Percentiles rank a stretch among this genome's conserved stretches.
Evolutionary conservation across 352 stramenopile genomes (phyloP).

Genomic region (Phytopythium sindhum): DNA sequence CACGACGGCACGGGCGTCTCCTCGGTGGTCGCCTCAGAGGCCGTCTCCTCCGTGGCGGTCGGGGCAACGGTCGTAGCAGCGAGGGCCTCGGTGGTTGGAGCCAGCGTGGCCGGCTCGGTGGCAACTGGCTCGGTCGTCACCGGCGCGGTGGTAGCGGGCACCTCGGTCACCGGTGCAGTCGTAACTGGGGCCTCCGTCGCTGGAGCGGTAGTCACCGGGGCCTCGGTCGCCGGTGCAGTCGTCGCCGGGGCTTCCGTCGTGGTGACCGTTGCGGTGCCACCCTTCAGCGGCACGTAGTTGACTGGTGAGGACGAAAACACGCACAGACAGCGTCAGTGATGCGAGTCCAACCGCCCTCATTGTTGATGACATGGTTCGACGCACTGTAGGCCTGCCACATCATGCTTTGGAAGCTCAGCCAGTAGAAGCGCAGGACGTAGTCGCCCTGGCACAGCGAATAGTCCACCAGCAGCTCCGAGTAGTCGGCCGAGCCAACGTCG

Average conservation of each 20-base stretch:
- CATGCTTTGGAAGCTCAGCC: slow-evolving; percentile 35
- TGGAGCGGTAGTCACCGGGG: slow-evolving; percentile 3
- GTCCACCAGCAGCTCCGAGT: slow-evolving; percentile 30
- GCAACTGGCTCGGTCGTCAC: slow-evolving; percentile 2
- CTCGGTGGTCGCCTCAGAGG: not conserved
- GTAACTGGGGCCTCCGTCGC: slow-evolving; percentile 3
- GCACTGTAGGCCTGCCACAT: slow-evolving; percentile 44
- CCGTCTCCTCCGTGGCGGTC: not conserved
- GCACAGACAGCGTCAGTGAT: not conserved
- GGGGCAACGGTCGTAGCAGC: not conserved
- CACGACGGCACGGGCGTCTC: slow-evolving; percentile 4
- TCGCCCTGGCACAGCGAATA: slow-evolving; percentile 31
- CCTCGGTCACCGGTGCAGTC: slow-evolving; percentile 3
- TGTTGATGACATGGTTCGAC: slow-evolving; percentile 3
- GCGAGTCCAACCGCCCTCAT: too few relatives aligned
- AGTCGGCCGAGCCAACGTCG: slow-evolving; percentile 10
- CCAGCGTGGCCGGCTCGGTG: slow-evolving; percentile 8
- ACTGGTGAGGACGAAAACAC: not conserved
- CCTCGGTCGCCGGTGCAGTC: slow-evolving; percentile 3
- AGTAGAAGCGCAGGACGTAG: slow-evolving; percentile 47
- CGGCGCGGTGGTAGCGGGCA: slow-evolving; percentile 3
- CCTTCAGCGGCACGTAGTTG: slow-evolving; percentile 10
- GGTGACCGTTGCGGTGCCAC: slow-evolving; percentile 7
- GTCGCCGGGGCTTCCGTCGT: slow-evolving; percentile 1
- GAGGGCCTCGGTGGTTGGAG: slow-evolving; percentile 2